Base-by-base conservation (phyloP, 371 early-diverging fungal species). In the Mucor plumbeus region DNA sequence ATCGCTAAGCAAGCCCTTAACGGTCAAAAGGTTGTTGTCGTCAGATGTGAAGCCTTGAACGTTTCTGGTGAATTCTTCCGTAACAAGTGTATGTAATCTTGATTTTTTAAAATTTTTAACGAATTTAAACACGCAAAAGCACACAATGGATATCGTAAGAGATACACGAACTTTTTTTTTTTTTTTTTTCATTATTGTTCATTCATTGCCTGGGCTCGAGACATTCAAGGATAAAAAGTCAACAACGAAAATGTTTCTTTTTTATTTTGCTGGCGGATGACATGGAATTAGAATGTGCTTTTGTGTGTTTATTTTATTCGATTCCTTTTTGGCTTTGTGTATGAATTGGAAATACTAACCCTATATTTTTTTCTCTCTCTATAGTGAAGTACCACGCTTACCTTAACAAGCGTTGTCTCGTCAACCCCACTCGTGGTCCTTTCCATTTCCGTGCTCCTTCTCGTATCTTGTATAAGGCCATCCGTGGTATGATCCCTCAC, bases 401-500 rank as follows among this genome's bases (percentile, higher is more conserved):
- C 91, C 90, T 99, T 82, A 93, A 93, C 87, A 99, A 99, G 94
- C 98, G 99, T 82, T 95, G 95, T 85, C 74, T 97, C 79, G 95
- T 99, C 77, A 99, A 99, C 92, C 99, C 99, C 81, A 81, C 82
- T 67, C 94, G 77, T 71, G 99, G 99, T 79, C 93, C 99, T 55
- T 99, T 98, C 96, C 99, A 99, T 84, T 99, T 97, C 95, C 92
- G 95, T 74, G 98, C 99, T 72, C 99, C 99, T 63, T 97, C 97
- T 67, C 96, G 96, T 84, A 95, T 97, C 89, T 96, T 99, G 89
- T 95, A 92, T 89, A 95, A 97, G 82, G 90, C 96, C 57, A 89
- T 99, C 82, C 95, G 99, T 76, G 99, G 99, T 77, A 99, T 99
- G 99, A 80, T 99, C 75, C 99, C 99, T 65, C 98, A 99, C 92